Evolutionary conservation across 805 yeast species (phyloP), one percentile per base, ranked within the genome.

Genomic region (Debaryomyces tyrocola): DNA sequence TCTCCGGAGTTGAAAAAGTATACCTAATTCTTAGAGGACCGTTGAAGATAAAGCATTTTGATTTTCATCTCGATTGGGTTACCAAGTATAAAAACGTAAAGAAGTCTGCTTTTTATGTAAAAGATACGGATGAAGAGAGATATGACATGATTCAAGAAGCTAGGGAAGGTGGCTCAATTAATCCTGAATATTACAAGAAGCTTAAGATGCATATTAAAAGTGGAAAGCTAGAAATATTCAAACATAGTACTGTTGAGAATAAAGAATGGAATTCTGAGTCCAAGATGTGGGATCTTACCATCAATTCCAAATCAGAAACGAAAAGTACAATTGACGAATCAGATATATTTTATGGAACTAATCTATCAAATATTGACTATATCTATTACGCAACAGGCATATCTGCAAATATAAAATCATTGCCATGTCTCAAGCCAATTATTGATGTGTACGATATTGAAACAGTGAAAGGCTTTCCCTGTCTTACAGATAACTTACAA

Each of bases 41-140:
- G 4, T 46, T 73, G 29, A 74, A 71, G 45, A 63, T 74, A 40
- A 74, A 75, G 54, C 78, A 74, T 49, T 75, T 75, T 57, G 79
- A 74, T 47, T 74, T 74, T 50, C 77, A 73, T 48, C 57, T 74
- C 40, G 78, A 74, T 45, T 75, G 79, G 79, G 78, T 74, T 14
- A 71, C 78, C n/a, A 75, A 74, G 49, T 74, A 73, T 55, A 69
- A 69, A 48, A 75, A 73, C 46, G 71, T 68, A 20, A 68, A 71
- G 55, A 74, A 73, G 47, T 67, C 76, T 2, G 67, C 74, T 1
- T 70, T 70, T 40, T 74, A 74, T 60, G 67, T 71, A 52, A 58
- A 59, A 44, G 77, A 73, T 38, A 64, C 74, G 0, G 78, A 74
- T 44, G 65, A 69, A 37, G 78, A 74, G 44, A 53, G 77, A 24